Conservation (phyloP, 2,329 filamentous ascomycete species). For the Sporothrix brunneoviolacea region DNA sequence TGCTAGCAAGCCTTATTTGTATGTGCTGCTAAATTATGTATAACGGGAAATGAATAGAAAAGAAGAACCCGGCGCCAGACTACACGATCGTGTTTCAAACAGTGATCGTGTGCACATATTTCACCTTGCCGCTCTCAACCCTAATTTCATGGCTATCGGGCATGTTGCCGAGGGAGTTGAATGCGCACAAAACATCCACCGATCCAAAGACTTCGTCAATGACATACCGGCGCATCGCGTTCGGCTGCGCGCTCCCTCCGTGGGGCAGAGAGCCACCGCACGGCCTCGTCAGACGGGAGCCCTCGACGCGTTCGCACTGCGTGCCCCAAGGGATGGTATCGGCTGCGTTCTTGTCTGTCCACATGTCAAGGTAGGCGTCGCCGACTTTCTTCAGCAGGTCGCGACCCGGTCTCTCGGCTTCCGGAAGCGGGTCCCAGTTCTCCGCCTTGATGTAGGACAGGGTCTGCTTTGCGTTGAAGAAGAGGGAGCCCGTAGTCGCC, state of each 20-base stretch:
- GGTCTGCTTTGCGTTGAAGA: conserved; percentile 31
- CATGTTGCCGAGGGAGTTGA: conserved; percentile 27
- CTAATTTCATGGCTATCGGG: conserved; percentile 31
- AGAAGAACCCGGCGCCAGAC: too few relatives aligned
- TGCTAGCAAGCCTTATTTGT: too few relatives aligned
- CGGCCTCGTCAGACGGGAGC: conserved; percentile 26
- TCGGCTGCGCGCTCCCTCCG: conserved; percentile 25
- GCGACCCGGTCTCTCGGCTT: conserved; percentile 21
- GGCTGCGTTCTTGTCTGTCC: conserved; percentile 29
- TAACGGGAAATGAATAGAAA: too few relatives aligned
- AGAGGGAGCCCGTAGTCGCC: conserved; percentile 30
- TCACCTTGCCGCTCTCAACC: conserved; percentile 28
- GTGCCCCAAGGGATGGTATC: conserved; percentile 30
- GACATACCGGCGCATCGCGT: too few relatives aligned
- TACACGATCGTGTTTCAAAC: too few relatives aligned
- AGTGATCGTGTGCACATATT: conserved; percentile 33
- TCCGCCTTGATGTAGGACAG: conserved; percentile 27
- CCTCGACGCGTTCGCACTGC: conserved; percentile 31
- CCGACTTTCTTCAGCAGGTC: conserved; percentile 29
- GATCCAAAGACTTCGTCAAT: conserved; percentile 30
- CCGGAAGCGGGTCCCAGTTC: conserved; percentile 26
- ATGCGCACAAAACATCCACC: conserved; percentile 30
- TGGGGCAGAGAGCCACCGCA: conserved; percentile 26
- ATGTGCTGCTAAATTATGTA: too few relatives aligned
- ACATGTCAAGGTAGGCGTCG: conserved; percentile 33